phyloP scores from a whole-genome alignment of 2,329 filamentous ascomycete species.

The Pseudogymnoascus sp. region DNA sequence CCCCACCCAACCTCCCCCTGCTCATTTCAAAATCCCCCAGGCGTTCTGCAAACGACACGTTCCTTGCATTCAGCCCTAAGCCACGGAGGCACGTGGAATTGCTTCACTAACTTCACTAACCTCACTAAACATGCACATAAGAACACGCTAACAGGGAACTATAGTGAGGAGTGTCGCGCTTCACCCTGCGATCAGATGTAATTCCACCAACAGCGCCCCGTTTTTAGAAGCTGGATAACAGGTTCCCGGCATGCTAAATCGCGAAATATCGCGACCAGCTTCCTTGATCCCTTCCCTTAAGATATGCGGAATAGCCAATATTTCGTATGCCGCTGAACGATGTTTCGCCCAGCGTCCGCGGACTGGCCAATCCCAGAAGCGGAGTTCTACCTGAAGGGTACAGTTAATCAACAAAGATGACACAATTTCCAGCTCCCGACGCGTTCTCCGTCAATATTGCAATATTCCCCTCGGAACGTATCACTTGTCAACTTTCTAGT shows the following conservation, averaged over 20 bases:
- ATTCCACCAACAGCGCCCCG: not conserved
- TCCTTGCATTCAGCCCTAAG: constrained; percentile 3
- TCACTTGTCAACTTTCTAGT: not conserved
- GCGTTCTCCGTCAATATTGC: not conserved
- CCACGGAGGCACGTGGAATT: not conserved
- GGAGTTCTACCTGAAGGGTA: not conserved
- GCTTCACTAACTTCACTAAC: not conserved
- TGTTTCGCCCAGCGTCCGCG: not conserved
- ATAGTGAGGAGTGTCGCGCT: not conserved
- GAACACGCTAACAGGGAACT: not conserved
- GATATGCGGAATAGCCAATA: not conserved
- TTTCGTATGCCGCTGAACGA: not conserved
- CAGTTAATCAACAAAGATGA: constrained; percentile 3
- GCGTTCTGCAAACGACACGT: not conserved
- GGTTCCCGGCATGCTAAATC: not conserved
- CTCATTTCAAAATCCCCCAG: not conserved
- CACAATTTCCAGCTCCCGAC: not conserved
- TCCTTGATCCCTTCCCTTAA: not conserved
- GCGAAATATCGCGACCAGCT: not conserved
- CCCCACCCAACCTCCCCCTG: not conserved
- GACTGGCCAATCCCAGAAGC: not conserved
- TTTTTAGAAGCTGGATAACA: not conserved
- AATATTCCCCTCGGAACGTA: not conserved
- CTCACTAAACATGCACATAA: not conserved
- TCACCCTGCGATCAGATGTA: constrained; percentile 3